Percentiles rank a stretch among this genome's conserved stretches.
Evolutionary conservation across 257 asterid genomes (phyloP).

Genomic region (Nicotiana sylvestris): DNA sequence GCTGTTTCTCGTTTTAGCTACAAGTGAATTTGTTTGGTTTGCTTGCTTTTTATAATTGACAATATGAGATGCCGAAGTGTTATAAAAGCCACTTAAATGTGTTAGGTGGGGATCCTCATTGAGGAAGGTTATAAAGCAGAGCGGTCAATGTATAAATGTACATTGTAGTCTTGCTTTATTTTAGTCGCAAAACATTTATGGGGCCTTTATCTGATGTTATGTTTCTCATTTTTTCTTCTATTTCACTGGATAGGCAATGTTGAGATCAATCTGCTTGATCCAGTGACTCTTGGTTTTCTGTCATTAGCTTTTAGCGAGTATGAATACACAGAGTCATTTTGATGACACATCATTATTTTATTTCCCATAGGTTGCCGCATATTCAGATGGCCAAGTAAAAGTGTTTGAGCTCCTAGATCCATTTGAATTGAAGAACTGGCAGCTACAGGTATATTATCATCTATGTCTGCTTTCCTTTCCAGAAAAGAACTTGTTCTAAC

Average conservation of each 20-base stretch:
- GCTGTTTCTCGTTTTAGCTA: not conserved
- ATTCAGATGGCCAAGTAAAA: slow-evolving; percentile 76
- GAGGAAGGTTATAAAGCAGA: not conserved
- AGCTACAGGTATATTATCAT: slow-evolving; percentile 51
- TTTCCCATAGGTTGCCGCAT: slow-evolving; percentile 66
- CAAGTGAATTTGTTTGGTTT: no score
- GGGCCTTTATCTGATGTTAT: not conserved
- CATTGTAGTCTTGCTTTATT: not conserved
- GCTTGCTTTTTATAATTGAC: not conserved
- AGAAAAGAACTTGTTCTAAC: not conserved
- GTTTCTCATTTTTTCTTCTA: not conserved
- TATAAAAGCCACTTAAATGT: not conserved
- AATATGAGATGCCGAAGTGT: not conserved
- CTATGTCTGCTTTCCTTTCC: not conserved
- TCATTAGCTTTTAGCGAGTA: not conserved
- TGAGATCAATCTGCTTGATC: not conserved
- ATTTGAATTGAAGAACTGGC: slow-evolving; percentile 88
- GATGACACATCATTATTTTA: not conserved
- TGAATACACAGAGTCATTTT: not conserved
- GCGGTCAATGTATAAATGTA: not conserved
- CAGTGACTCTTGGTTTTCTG: not conserved
- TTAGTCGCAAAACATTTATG: not conserved
- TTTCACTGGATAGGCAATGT: not conserved
- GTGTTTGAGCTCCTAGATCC: slow-evolving; percentile 74
- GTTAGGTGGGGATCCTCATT: not conserved